Evolutionary conservation across 495 filamentous ascomycete genomes (phyloP), one percentile per base, ranked within the genome.

Genomic region (Penicilliopsis zonata): DNA sequence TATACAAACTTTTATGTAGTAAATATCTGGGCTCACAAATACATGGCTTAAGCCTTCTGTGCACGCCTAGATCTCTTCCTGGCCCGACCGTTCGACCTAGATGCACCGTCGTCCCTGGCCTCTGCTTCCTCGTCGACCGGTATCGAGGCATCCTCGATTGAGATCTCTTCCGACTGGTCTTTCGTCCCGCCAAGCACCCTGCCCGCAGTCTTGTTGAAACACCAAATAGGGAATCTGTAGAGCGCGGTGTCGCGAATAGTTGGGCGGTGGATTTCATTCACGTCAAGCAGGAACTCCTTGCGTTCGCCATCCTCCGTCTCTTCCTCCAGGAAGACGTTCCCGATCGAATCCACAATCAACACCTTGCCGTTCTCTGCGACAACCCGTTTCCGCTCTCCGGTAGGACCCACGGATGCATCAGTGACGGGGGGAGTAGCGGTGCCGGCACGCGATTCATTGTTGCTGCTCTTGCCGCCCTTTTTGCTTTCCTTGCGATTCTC

Each of bases 281-380:
- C 62, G 47, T 96, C 87, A 31, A 98, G 72, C 43, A 93, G 54
- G 49, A 74, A 92, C 49, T 96, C 86, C 31, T 78, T 69, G 9
- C 67, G 70, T 16, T 82, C 72, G 21, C 90, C 92, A 5, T 94
- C 81, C 46, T 88, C 86, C 18, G 80, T 80, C 43, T 81, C 76
- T 40, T 94, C 82, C 47, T 95, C 85, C 9, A 98, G 63, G 54
- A 80, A 98, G 15, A 98, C 90, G 49, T 92, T 85, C 5, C 90
- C 90, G 12, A 76, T 60, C 0, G 82, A 82, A 56, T 98, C 90
- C 5, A 98, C 90, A 38, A 98, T 80, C 23, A 96, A 54, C 0
- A 90, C 67, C 59, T 98, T 98, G 25, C 90, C 90, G 49, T 98
- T 98, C 64, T 93, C 80, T 2, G 86, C 87, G 16, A 86, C 70